These are phyloP conservation scores for Aspergillus coremiiformis DNA, from an alignment of 495 filamentous ascomycete species.

Conservation along the genomic window DNA sequence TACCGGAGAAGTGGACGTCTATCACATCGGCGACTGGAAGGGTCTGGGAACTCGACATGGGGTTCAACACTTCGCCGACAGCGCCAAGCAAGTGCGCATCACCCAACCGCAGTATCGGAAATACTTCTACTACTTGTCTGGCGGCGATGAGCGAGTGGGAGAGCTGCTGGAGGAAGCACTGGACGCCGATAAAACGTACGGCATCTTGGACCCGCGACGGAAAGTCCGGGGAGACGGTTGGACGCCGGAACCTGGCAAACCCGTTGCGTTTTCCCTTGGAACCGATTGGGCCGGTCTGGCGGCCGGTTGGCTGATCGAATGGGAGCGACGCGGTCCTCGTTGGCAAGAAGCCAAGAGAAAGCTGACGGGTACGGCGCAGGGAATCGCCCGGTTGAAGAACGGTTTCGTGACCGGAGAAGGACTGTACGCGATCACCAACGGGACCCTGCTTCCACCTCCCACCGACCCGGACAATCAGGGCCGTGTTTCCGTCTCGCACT, in stretches of 20 bases:
- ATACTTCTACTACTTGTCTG: slow-evolving; percentile 40
- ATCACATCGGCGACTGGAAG: slow-evolving; percentile 40
- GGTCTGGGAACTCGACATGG: slow-evolving; percentile 47
- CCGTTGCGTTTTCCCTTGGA: slow-evolving; percentile 34
- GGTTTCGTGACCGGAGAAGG: slow-evolving; percentile 43
- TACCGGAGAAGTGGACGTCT: slow-evolving; percentile 44
- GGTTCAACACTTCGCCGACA: slow-evolving; percentile 45
- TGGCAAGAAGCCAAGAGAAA: slow-evolving; percentile 36
- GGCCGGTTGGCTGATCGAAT: slow-evolving; percentile 39
- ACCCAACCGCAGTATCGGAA: slow-evolving; percentile 27
- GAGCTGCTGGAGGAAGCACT: slow-evolving; percentile 34
- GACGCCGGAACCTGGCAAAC: slow-evolving; percentile 31
- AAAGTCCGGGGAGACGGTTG: slow-evolving; percentile 40
- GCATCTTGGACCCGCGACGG: slow-evolving; percentile 37
- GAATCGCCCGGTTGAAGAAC: slow-evolving; percentile 36
- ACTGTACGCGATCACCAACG: slow-evolving; percentile 35
- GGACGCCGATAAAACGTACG: slow-evolving; percentile 35
- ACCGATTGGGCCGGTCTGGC: slow-evolving; percentile 44
- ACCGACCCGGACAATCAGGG: slow-evolving; percentile 36
- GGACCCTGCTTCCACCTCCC: slow-evolving; percentile 31
- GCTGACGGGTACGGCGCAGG: slow-evolving; percentile 29
- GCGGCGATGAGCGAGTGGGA: slow-evolving; percentile 38
- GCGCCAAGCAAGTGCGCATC: slow-evolving; percentile 44
- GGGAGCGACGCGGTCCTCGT: slow-evolving; percentile 37
- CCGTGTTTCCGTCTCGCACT: slow-evolving; percentile 32